Base-by-base conservation (phyloP, 2,329 filamentous ascomycete genomes). In the Nakataea oryzae region DNA sequence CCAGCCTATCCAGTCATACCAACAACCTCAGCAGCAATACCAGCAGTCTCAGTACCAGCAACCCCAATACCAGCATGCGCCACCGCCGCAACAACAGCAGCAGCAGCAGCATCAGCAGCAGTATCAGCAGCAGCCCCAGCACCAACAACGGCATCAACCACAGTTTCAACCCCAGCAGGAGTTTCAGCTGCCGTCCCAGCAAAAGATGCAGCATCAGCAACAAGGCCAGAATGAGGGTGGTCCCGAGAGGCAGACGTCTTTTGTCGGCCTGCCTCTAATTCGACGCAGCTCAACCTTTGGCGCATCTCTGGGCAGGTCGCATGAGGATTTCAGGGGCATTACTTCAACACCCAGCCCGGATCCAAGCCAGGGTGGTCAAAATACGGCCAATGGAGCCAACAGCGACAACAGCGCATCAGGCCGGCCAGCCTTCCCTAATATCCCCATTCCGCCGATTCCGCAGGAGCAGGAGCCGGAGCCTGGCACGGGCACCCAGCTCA, bases 241-340 rank as follows among this genome's bases (percentile, higher is more conserved):
- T 21, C 68, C 69, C 58, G 66, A 66, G n/a, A 75, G 79, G 34
- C 73, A 76, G 13, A 74, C 79, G 1, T 84, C 81, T 1, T 86
- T 86, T 65, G 73, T 80, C 27, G 81, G 81, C 1, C 70, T 87
- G 50, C 84, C 85, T 3, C 82, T 82, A 1, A 85, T 87, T 63
- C 78, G 82, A 57, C 77, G 82, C 34, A 79, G 77, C 17, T 86
- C 84, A 21, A 82, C 81, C 3, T 83, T 87, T 70, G 80, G 79
- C 55, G 67, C 78, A 34, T 69, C 68, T 24, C 66, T 81, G 62
- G 70, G 70, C 47, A 75, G 73, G 62, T 64, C 56, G 27, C 32
- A 55, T 24, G 63, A 58, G 26, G 61, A 54, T 24, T 58, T 58
- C 56, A 62, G 58, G 54, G 61, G 61, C 30, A 58, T 59, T n/a